Evolutionary conservation across 2,329 filamentous ascomycete genomes (phyloP), one percentile per base, ranked within the genome.

Genomic region (Cladorrhinum sp.): DNA sequence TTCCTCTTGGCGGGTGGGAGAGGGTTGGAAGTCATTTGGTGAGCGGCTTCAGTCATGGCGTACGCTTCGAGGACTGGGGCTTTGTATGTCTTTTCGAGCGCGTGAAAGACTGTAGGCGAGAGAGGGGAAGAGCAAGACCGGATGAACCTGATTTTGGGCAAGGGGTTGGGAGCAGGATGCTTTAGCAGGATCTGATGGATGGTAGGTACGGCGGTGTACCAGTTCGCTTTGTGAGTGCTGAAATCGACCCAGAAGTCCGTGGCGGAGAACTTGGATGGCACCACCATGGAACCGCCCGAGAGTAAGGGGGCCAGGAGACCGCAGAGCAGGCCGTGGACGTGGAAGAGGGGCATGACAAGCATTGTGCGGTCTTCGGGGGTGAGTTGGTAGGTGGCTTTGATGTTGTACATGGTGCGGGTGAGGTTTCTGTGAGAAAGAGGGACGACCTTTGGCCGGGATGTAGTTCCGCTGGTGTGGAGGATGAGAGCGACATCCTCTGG

Each of bases 171-270:
- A 2, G 84, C 73, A 6, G 89, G 86, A 67, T 83, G 86, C 76
- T 89, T 91, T 61, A 96, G 85, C 3, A 96, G 81, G 69, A 96
- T 94, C 72, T 95, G 91, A 74, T 96, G 92, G 72, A 96, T 96
- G 0, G 92, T 96, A 1, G 92, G 92, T n/a, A 95, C 92, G 1
- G 92, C 92, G 0, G 91, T 95, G 76, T 95, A 96, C 92, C 92
- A 96, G 73, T 91, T 96, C 24, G 91, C 92, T 65, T 86, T 81
- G 77, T 92, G 81, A 5, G 81, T 79, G 66, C 81, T 81, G 70
- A 95, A 95, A 73, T 95, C 88, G 23, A 75, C 74, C 92, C 92
- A 96, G 76, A 96, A 96, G 20, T 90, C 87, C 1, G 84, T 83
- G 8, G 92, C 91, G 3, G 90, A 94, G 82, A 96, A 96, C 70